These are phyloP conservation scores for Phytophthora tentaculata DNA, from an alignment of 352 stramenopile genomes.

Conservation along the genomic window DNA sequence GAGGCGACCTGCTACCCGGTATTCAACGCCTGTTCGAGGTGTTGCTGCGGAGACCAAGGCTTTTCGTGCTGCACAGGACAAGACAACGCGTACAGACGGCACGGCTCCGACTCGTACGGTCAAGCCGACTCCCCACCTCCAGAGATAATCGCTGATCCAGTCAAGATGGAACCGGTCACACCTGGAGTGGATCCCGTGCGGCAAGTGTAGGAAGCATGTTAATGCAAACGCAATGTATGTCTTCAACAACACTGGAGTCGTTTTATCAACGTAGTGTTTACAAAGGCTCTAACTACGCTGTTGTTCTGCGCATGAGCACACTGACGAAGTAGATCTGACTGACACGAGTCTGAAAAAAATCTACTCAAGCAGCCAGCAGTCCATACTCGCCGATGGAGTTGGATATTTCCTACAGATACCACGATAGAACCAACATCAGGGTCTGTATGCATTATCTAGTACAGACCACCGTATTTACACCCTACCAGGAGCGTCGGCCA, in stretches of 20 bases:
- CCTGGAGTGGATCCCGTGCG: constrained; percentile 2
- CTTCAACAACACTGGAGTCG: background rate
- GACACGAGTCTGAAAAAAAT: too few species aligned
- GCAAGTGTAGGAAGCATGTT: constrained; percentile 11
- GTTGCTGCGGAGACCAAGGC: constrained; percentile 31
- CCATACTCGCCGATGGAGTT: constrained; percentile 33
- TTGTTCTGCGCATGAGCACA: too few species aligned
- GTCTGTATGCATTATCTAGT: background rate
- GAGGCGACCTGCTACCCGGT: constrained; percentile 25
- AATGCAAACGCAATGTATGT: background rate
- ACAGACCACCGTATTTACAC: background rate
- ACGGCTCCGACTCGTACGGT: constrained; percentile 11
- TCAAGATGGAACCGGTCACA: constrained; percentile 33
- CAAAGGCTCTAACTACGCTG: background rate
- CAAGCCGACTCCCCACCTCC: constrained; percentile 5
- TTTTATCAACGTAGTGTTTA: constrained; percentile 12
- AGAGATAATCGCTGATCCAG: constrained; percentile 23
- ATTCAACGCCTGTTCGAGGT: constrained; percentile 24
- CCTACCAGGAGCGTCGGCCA: constrained; percentile 77
- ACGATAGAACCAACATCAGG: constrained; percentile 6
- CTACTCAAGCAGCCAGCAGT: constrained; percentile 22
- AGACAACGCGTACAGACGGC: constrained; percentile 9
- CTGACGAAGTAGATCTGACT: too few species aligned
- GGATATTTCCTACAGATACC: constrained; percentile 25
- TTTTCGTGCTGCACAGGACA: constrained; percentile 30